Evolutionary conservation across 495 filamentous ascomycete genomes (phyloP).

Genomic region (Lepraria neglecta): DNA sequence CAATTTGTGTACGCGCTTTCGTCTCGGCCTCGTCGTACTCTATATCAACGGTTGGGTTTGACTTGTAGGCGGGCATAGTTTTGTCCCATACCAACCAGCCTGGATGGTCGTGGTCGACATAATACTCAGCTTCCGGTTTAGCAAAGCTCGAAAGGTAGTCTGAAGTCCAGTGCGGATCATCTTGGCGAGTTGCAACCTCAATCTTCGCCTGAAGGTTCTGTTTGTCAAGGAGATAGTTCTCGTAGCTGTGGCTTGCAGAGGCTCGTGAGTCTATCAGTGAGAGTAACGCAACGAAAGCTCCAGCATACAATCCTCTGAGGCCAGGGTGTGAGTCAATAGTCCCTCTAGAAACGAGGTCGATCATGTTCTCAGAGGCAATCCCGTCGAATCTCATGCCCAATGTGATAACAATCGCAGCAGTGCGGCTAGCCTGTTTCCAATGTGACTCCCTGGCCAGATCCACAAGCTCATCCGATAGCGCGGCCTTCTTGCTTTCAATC

Average conservation of each 20-base stretch:
- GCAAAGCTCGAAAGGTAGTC: constrained; percentile 73
- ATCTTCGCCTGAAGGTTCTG: constrained; percentile 70
- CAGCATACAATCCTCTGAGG: constrained; percentile 71
- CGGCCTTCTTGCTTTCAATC: constrained; percentile 77
- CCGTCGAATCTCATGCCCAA: constrained; percentile 83
- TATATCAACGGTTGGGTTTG: constrained; percentile 59
- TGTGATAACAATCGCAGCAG: constrained; percentile 80
- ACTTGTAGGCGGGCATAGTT: constrained; percentile 68
- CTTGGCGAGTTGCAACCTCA: constrained; percentile 58
- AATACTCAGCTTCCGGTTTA: constrained; percentile 74
- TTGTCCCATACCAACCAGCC: constrained; percentile 98
- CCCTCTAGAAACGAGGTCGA: constrained; percentile 77
- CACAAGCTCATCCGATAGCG: constrained; percentile 73
- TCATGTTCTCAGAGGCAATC: constrained; percentile 69
- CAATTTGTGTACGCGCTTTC: constrained; percentile 72
- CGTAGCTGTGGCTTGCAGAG: constrained; percentile 75
- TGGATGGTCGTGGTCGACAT: constrained; percentile 83
- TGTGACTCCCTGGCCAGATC: constrained; percentile 71
- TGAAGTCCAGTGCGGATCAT: constrained; percentile 71
- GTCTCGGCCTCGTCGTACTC: constrained; percentile 80
- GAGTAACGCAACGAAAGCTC: constrained; percentile 73
- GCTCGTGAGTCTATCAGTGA: constrained; percentile 78
- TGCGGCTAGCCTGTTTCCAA: constrained; percentile 91
- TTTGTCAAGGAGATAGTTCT: constrained; percentile 73
- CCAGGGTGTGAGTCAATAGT: constrained; percentile 87